Conservation (phyloP, 2,329 filamentous ascomycete species). For the Monilinia vaccinii-corymbosi region DNA sequence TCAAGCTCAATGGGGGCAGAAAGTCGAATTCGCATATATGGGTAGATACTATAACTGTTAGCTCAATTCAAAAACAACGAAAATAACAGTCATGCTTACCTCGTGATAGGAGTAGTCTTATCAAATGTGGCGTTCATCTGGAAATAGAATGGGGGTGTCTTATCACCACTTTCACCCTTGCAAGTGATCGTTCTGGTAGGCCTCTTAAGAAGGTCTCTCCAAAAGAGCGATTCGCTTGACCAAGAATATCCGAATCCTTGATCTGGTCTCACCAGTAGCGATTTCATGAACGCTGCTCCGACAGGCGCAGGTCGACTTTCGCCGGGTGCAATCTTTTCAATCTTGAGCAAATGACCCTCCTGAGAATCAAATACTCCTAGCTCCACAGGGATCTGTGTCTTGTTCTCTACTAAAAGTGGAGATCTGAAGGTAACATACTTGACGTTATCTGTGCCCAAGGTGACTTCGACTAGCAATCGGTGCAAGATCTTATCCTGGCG, state of each 20-base stretch:
- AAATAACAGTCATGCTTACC: conserved; percentile 35
- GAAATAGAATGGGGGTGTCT: conserved; percentile 82
- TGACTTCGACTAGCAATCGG: conserved; percentile 84
- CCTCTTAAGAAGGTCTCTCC: conserved; percentile 79
- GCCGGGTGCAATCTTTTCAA: conserved; percentile 92
- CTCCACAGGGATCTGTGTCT: conserved; percentile 93
- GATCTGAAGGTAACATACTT: conserved; percentile 96
- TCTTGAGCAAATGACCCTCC: conserved; percentile 86
- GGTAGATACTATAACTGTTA: conserved; percentile 57
- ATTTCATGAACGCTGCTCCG: conserved; percentile 84
- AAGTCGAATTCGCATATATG: conserved; percentile 87
- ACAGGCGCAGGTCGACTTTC: conserved; percentile 85
- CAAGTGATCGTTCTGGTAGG: conserved; percentile 85
- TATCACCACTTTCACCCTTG: conserved; percentile 72
- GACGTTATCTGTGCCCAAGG: conserved; percentile 85
- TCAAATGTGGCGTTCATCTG: conserved; percentile 85
- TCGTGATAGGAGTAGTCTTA: conserved; percentile 71
- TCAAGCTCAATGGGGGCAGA: conserved; percentile 91
- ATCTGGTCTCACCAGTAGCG: conserved; percentile 78
- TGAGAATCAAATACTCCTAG: conserved; percentile 81
- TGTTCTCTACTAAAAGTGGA: conserved; percentile 85
- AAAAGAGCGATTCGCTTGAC: conserved; percentile 84
- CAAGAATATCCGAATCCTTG: conserved; percentile 95
- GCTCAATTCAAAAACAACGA: conserved; percentile 18
- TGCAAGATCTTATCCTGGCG: conserved; percentile 80